Evolutionary conservation across 2,329 filamentous ascomycete genomes (phyloP).

Genomic region (Pseudogymnoascus verrucosus): DNA sequence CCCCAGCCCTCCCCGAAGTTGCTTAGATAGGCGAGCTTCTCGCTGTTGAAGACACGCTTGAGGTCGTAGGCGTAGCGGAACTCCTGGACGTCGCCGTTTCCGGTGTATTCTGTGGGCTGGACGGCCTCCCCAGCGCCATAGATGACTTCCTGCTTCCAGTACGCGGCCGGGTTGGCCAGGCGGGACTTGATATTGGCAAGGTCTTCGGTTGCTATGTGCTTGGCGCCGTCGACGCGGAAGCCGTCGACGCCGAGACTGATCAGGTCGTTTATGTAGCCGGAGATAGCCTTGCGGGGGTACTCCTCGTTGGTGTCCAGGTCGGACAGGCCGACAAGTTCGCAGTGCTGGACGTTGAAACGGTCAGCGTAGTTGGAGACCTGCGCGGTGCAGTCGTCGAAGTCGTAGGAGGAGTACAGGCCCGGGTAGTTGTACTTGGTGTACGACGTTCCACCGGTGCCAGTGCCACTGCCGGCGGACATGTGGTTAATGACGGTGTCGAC

Average conservation of each 20-base stretch:
- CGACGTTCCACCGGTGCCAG: neutral
- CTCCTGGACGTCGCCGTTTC: constrained; percentile 1
- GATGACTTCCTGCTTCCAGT: constrained; percentile 6
- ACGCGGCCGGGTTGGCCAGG: neutral
- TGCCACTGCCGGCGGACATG: neutral
- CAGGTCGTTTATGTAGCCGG: neutral
- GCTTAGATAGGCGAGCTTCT: neutral
- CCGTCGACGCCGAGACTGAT: neutral
- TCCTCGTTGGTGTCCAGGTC: neutral
- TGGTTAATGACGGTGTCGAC: neutral
- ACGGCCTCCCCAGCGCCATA: neutral
- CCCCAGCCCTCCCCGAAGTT: constrained; percentile 1
- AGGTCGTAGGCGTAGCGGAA: neutral
- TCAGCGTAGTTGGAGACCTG: neutral
- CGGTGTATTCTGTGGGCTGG: neutral
- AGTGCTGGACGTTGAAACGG: neutral
- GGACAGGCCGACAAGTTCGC: neutral
- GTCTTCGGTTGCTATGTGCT: neutral
- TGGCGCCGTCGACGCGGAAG: neutral
- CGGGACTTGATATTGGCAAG: constrained; percentile 3
- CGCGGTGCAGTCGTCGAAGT: neutral
- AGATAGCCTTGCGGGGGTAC: neutral
- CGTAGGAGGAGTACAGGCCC: neutral
- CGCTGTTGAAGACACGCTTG: neutral
- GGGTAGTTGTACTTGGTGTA: constrained; percentile 6